Percentiles rank a stretch among this genome's conserved stretches.
Evolutionary conservation across 2,329 filamentous ascomycete genomes (phyloP).

Genomic region (Orbilia ellipsospora): DNA sequence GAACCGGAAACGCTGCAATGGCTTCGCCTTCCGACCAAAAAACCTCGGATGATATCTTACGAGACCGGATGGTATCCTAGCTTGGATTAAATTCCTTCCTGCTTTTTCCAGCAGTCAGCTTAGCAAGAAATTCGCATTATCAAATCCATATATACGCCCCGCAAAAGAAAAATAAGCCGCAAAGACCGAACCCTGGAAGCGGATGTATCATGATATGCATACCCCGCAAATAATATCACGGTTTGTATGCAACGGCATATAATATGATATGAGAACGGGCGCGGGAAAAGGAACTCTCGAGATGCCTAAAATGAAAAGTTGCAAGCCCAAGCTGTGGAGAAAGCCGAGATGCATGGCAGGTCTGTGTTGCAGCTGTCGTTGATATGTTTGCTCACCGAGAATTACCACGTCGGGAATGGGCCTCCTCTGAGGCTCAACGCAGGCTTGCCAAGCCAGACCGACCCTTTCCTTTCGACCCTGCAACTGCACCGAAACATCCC

Average conservation of each 20-base stretch:
- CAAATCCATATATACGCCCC: no score
- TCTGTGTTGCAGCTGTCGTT: slow-evolving; percentile 36
- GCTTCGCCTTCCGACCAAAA: slow-evolving; percentile 17
- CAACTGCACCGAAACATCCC: background rate
- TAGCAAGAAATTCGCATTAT: slow-evolving; percentile 12
- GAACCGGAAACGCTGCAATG: slow-evolving; percentile 15
- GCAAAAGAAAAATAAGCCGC: no score
- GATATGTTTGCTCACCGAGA: slow-evolving; percentile 15
- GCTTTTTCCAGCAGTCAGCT: slow-evolving; percentile 25
- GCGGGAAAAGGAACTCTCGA: slow-evolving; percentile 31
- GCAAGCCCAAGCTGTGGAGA: background rate
- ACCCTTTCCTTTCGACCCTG: background rate
- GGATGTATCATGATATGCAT: slow-evolving; percentile 56
- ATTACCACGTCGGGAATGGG: slow-evolving; percentile 22
- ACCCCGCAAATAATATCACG: slow-evolving; percentile 44
- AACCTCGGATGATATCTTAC: no score
- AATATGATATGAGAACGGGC: no score
- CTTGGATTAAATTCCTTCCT: no score
- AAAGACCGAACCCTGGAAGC: slow-evolving; percentile 36
- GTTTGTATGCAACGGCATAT: slow-evolving; percentile 26
- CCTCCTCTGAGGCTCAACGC: slow-evolving; percentile 37
- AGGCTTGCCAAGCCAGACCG: background rate
- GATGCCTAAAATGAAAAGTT: slow-evolving; percentile 46
- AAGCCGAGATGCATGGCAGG: no score
- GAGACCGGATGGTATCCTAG: no score